These are phyloP conservation scores for Pachysolen tannophilus DNA, from an alignment of 805 yeast species.

Conservation along the genomic window DNA sequence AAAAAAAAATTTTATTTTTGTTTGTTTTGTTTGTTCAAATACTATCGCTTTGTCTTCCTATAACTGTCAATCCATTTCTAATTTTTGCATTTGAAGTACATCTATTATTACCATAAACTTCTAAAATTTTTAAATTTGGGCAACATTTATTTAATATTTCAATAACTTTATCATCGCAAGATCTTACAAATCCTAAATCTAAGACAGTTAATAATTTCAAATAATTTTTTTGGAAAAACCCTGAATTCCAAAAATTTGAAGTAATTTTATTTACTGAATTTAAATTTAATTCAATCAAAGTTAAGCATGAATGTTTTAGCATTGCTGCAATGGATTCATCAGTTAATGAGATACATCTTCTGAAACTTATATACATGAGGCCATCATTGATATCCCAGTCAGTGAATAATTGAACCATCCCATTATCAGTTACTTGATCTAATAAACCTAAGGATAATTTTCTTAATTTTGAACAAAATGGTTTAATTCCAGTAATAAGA, in stretches of 20 bases:
- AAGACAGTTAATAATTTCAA: conserved; percentile 58
- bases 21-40: too few relatives aligned
- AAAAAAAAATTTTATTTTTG: too few relatives aligned
- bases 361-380: conserved; percentile 48
- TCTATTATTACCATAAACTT: conserved; percentile 74
- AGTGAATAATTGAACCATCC: conserved; percentile 49
- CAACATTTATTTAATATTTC: conserved; percentile 50
- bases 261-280: conserved; percentile 65
- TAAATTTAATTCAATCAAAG: conserved; percentile 62
- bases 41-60: conserved; percentile 70
- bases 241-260: conserved; percentile 24
- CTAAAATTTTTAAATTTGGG: conserved; percentile 54
- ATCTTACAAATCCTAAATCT: conserved; percentile 75
- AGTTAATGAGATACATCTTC: conserved; percentile 58
- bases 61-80: conserved; percentile 48
- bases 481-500: conserved; percentile 43
- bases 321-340: conserved; percentile 56
- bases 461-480: conserved; percentile 49
- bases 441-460: conserved; percentile 49
- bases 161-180: conserved; percentile 64
- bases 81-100: conserved; percentile 48
- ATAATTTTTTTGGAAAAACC: conserved; percentile 37
- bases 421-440: conserved; percentile 64
- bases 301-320: conserved; percentile 51
- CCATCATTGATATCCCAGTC: conserved; percentile 53